Conservation (phyloP, 352 stramenopile genomes). For the Phytophthora palmivora region DNA sequence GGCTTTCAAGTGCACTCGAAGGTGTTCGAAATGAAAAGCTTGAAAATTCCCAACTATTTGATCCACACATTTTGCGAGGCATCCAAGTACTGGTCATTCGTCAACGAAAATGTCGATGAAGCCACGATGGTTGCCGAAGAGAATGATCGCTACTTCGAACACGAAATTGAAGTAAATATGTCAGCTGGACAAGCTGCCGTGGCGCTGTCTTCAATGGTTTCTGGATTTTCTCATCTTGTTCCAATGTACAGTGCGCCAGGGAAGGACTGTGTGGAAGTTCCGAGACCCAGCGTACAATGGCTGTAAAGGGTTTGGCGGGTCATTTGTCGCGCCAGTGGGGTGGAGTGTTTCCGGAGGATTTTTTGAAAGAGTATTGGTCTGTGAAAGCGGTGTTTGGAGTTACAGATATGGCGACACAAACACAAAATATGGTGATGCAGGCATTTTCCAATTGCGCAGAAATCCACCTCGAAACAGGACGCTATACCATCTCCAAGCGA, state of each 20-base stretch:
- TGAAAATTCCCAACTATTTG: slow-evolving; percentile 69
- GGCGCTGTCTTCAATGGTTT: slow-evolving; percentile 64
- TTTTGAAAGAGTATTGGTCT: slow-evolving; percentile 76
- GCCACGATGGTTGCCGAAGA: slow-evolving; percentile 45
- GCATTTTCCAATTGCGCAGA: slow-evolving; percentile 47
- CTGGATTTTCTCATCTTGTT: slow-evolving; percentile 45
- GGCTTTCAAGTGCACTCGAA: slow-evolving; percentile 78
- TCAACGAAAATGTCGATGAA: slow-evolving; percentile 78
- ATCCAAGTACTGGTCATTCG: slow-evolving; percentile 74
- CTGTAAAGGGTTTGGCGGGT: slow-evolving; percentile 74
- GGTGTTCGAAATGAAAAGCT: slow-evolving; percentile 75
- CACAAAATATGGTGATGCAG: slow-evolving; percentile 38
- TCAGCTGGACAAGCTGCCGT: slow-evolving; percentile 54
- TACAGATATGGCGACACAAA: slow-evolving; percentile 31
- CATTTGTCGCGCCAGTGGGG: slow-evolving; percentile 62
- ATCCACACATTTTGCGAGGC: slow-evolving; percentile 77
- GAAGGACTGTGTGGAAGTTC: slow-evolving; percentile 8
- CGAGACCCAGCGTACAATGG: slow-evolving; percentile 42
- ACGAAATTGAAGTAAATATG: slow-evolving; percentile 67
- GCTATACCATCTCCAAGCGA: slow-evolving; percentile 7
- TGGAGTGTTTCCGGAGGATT: slow-evolving; percentile 66
- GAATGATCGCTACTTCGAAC: slow-evolving; percentile 56
- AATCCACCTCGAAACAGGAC: slow-evolving; percentile 3
- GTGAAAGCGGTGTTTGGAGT: slow-evolving; percentile 62
- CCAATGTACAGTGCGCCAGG: slow-evolving; percentile 46